phyloP scores from a whole-genome alignment of 2,329 filamentous ascomycete genomes.

The Gliomastix tumulicola region DNA sequence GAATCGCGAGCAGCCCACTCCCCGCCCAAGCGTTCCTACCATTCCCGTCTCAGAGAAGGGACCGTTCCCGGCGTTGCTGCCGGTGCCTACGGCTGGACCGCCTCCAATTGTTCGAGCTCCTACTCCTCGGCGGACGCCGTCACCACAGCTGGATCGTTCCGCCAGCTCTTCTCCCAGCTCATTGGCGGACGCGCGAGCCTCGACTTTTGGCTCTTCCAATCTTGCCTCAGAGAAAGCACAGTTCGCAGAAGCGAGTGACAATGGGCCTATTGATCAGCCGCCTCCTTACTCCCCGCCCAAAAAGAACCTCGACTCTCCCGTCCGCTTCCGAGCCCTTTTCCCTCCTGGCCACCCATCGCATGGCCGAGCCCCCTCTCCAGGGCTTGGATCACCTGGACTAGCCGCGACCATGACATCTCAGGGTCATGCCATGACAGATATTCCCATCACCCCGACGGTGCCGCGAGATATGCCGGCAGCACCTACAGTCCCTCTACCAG shows the following conservation, averaged over 20 bases:
- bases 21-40: too few relatives aligned
- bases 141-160: slow-evolving; percentile 14
- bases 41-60: too few relatives aligned
- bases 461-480: slow-evolving; percentile 4
- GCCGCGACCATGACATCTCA: slow-evolving; percentile 56
- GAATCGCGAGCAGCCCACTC: too few relatives aligned
- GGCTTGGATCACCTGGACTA: slow-evolving; percentile 55
- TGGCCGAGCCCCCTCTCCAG: slow-evolving; percentile 48
- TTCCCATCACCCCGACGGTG: slow-evolving; percentile 41
- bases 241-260: too few relatives aligned
- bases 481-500: slow-evolving; percentile 22
- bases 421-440: slow-evolving; percentile 54
- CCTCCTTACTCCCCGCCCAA: slow-evolving; percentile 49
- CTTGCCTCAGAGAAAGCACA: too few relatives aligned
- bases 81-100: slow-evolving; percentile 10
- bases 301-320: slow-evolving; percentile 21
- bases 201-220: too few relatives aligned
- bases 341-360: slow-evolving; percentile 44
- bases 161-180: too few relatives aligned
- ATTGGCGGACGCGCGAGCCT: too few relatives aligned
- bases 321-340: slow-evolving; percentile 51
- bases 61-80: not conserved
- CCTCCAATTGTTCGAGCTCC: slow-evolving; percentile 27
- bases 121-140: slow-evolving; percentile 23
- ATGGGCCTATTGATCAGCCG: slow-evolving; percentile 27